phyloP scores from a whole-genome alignment of 805 yeast species.

The Yamadazyma sp. region DNA sequence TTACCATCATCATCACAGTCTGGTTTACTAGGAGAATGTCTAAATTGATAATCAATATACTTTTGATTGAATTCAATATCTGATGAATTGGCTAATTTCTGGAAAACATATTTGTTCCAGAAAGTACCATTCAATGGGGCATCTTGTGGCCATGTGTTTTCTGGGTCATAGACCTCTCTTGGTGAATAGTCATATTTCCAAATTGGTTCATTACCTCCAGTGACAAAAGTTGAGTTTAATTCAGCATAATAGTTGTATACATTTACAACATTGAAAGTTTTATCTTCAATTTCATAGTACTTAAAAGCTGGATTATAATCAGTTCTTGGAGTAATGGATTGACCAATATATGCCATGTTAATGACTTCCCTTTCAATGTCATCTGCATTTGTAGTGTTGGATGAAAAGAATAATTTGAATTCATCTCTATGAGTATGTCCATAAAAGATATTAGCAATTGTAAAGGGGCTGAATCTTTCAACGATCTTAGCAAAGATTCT shows the following conservation, averaged over 20 bases:
- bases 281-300: slow-evolving; percentile 61
- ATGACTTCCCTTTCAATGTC: slow-evolving; percentile 43
- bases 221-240: slow-evolving; percentile 53
- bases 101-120: slow-evolving; percentile 45
- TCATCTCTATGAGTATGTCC: slow-evolving; percentile 73
- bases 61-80: slow-evolving; percentile 45
- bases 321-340: slow-evolving; percentile 59
- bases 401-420: slow-evolving; percentile 54
- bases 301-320: slow-evolving; percentile 69
- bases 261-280: slow-evolving; percentile 58
- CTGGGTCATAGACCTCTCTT: slow-evolving; percentile 51
- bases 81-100: slow-evolving; percentile 9
- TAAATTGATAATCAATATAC: slow-evolving; percentile 47
- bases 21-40: slow-evolving; percentile 54
- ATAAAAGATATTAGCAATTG: slow-evolving; percentile 64
- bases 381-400: slow-evolving; percentile 37
- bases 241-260: slow-evolving; percentile 56
- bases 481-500: slow-evolving; percentile 52
- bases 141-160: slow-evolving; percentile 51
- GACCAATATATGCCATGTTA: slow-evolving; percentile 61
- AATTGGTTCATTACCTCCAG: slow-evolving; percentile 51
- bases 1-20: slow-evolving; percentile 33
- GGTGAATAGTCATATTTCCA: slow-evolving; percentile 68
- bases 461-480: slow-evolving; percentile 65
- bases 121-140: slow-evolving; percentile 65